Conservation (phyloP, 768 basidiomycete species). For the Scleroderma bovista region DNA sequence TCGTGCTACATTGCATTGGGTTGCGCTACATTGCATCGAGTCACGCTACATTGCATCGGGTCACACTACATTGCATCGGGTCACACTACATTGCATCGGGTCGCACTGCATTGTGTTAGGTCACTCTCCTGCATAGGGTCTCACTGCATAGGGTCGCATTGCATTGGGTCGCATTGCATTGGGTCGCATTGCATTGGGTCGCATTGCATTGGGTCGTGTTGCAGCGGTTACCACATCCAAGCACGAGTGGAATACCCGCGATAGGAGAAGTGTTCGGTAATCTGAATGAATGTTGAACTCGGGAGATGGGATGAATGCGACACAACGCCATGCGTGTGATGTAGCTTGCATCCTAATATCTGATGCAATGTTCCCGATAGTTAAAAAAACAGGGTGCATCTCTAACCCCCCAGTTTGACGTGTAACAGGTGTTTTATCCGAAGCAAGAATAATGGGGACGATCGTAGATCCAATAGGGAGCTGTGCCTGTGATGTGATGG, state of each 20-base stretch:
- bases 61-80: too few species aligned
- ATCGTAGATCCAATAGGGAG: slow-evolving; percentile 14
- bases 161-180: too few species aligned
- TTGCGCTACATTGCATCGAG: too few species aligned
- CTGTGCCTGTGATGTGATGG: not conserved
- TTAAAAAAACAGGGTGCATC: slow-evolving; percentile 28
- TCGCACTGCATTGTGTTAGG: too few species aligned
- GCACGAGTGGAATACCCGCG: slow-evolving; percentile 25
- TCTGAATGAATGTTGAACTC: slow-evolving; percentile 16
- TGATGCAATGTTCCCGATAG: slow-evolving; percentile 26
- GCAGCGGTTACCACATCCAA: slow-evolving; percentile 20
- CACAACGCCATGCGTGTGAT: slow-evolving; percentile 6
- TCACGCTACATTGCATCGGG: too few species aligned
- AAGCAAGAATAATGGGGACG: slow-evolving; percentile 25
- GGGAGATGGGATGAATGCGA: slow-evolving; percentile 25
- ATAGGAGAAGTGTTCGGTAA: slow-evolving; percentile 19
- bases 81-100: too few species aligned
- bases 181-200: too few species aligned
- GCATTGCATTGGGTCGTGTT: too few species aligned
- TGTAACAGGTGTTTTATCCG: slow-evolving; percentile 31
- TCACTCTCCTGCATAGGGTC: too few species aligned
- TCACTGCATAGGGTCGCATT: too few species aligned
- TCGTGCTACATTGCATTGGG: too few species aligned
- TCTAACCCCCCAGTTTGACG: slow-evolving; percentile 23
- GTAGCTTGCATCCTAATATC: slow-evolving; percentile 24